Evolutionary conservation across 768 basidiomycete genomes (phyloP), one percentile per base, ranked within the genome.

Genomic region (Sporobolomyces phaffii): DNA sequence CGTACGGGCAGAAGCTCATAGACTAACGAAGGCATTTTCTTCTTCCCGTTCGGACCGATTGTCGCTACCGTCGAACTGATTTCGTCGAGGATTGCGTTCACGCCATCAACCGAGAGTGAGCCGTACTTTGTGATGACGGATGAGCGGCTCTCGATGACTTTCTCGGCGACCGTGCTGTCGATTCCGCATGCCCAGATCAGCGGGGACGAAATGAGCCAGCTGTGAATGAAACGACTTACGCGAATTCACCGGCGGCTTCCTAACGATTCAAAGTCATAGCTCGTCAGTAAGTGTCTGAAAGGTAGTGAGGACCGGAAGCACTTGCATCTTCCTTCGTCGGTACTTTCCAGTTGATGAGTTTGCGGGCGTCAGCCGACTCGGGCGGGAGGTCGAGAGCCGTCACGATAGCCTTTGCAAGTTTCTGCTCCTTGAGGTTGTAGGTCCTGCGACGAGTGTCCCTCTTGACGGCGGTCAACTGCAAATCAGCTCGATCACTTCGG

Each of bases 401-500:
- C 79, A 94, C 90, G 76, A 93, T 96, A 14, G 85, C 85, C 77
- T 92, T 97, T 7, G 92, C 93, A 4, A 99, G 80, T 75, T 88
- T 89, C 79, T 88, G 89, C 80, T 99, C 96, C 77, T 99, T 99
- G 71, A 96, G 78, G 18, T 91, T 90, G 77, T 98, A 99, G 0
- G 92, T 86, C 0, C 90, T 84, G 59, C 96, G 85, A 68, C 97
- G 91, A 38, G 87, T 83, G 76, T 98, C 96, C 84, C 96, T 90
- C 91, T 98, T 10, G 0, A 24, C 24, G 5, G 77, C 26, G 64
- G 11, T 29, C 44, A 10, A 5, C 48, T 38, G 18, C 33, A 17
- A 4, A 31, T 8, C 15, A 28, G 38, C 28, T 49, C 80, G 22
- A 82, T 96, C 92, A 6, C 92, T 94, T 40, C 97, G 80, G 52